Percentiles rank a stretch among this genome's conserved stretches.
Evolutionary conservation across 1,284 basidiomycete species (phyloP).

Genomic region (Tremellales sp.): DNA sequence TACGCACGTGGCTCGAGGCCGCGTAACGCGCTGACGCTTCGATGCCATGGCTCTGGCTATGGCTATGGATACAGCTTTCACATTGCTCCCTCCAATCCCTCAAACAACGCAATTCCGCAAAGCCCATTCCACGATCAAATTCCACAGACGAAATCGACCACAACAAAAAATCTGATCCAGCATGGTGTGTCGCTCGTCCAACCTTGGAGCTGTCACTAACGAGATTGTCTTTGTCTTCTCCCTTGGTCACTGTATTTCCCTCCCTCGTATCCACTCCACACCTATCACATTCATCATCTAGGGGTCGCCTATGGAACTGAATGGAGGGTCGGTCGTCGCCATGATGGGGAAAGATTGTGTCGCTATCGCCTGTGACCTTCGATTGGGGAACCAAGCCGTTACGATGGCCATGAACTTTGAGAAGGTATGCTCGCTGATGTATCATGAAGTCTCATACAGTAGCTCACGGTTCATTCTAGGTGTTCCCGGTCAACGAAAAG

Average conservation of each 20-base stretch:
- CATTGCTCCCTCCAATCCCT: no score
- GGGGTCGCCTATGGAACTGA: constrained; percentile 48
- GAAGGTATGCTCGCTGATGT: constrained; percentile 58
- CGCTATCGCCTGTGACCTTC: constrained; percentile 91
- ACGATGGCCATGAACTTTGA: constrained; percentile 90
- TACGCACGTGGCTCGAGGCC: no score
- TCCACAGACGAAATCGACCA: no score
- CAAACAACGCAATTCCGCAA: no score
- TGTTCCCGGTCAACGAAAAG: constrained; percentile 90
- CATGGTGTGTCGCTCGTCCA: no score
- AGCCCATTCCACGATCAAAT: no score
- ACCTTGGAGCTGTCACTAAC: no score
- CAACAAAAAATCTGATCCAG: no score
- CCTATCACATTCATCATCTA: constrained; percentile 6
- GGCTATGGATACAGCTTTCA: no score
- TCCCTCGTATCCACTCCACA: neutral
- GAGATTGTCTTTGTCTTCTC: no score
- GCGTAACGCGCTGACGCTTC: no score
- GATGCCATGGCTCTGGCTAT: no score
- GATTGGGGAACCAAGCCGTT: constrained; percentile 85
- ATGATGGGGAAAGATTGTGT: constrained; percentile 99
- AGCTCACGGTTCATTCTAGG: constrained; percentile 53
- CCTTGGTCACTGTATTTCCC: neutral
- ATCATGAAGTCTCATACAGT: neutral
- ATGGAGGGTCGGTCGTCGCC: constrained; percentile 86